phyloP scores from a whole-genome alignment of 2,329 filamentous ascomycete species.

The Colletotrichum sp. region DNA sequence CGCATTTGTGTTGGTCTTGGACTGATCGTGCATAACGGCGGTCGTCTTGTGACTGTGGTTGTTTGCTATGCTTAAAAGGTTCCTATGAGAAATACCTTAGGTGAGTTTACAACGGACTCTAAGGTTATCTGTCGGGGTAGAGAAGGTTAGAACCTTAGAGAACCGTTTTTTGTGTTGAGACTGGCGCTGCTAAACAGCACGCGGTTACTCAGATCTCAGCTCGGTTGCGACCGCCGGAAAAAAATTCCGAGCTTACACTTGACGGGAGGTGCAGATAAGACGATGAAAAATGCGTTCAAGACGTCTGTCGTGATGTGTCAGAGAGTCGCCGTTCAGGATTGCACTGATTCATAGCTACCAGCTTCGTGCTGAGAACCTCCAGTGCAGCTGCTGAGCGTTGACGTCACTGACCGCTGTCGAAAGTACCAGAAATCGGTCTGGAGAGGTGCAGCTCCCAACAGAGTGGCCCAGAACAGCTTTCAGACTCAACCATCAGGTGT shows the following conservation, averaged over 20 bases:
- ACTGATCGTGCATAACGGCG: background rate
- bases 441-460: background rate
- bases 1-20: background rate
- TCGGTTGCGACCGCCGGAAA: background rate
- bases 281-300: background rate
- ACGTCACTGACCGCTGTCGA: background rate
- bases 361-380: background rate
- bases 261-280: background rate
- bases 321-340: background rate
- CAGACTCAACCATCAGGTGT: background rate
- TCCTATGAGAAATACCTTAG: background rate
- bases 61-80: background rate
- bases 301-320: background rate
- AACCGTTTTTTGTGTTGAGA: background rate
- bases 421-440: background rate
- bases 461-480: background rate
- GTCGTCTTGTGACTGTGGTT: background rate
- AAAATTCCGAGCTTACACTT: background rate
- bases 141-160: background rate
- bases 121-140: background rate
- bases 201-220: background rate
- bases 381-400: background rate
- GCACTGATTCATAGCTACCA: background rate
- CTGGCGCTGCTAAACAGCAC: background rate
- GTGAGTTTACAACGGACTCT: background rate